Conservation (phyloP, 1,284 basidiomycete genomes). For the Heliocybe sulcata region DNA sequence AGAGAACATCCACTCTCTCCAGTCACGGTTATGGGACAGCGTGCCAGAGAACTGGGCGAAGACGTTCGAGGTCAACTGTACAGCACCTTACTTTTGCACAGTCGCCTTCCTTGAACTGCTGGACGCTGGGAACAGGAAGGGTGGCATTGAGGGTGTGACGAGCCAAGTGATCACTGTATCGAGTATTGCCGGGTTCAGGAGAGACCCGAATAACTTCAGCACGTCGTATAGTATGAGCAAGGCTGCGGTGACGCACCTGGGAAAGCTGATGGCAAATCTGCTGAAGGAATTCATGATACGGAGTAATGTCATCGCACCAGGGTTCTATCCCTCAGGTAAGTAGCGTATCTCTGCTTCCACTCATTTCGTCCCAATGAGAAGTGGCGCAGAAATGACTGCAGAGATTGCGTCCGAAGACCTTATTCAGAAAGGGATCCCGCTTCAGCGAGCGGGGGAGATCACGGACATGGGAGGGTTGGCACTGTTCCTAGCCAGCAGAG, state of each 20-base stretch:
- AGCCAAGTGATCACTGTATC: slow-evolving; percentile 58
- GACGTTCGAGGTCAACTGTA: slow-evolving; percentile 62
- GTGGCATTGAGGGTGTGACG: slow-evolving; percentile 16
- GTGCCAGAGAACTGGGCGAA: slow-evolving; percentile 55
- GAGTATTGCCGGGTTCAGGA: slow-evolving; percentile 56
- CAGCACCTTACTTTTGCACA: slow-evolving; percentile 63
- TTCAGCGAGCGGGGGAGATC: slow-evolving; percentile 49
- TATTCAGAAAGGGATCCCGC: slow-evolving; percentile 43
- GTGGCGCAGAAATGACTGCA: slow-evolving; percentile 58
- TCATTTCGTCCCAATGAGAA: no score
- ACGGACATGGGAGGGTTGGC: slow-evolving; percentile 68
- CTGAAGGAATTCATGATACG: slow-evolving; percentile 67
- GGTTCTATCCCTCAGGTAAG: slow-evolving; percentile 62
- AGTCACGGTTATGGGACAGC: slow-evolving; percentile 58
- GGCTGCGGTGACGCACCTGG: slow-evolving; percentile 59
- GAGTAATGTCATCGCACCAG: slow-evolving; percentile 65
- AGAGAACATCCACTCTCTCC: slow-evolving; percentile 48
- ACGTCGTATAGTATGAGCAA: slow-evolving; percentile 67
- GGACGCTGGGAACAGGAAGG: slow-evolving; percentile 53
- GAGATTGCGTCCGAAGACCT: slow-evolving; percentile 37
- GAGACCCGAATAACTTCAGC: slow-evolving; percentile 55
- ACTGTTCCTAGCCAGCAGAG: slow-evolving; percentile 62
- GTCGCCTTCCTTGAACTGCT: slow-evolving; percentile 68
- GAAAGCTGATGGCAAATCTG: slow-evolving; percentile 60
- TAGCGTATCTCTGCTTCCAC: slow-evolving; percentile 15